Evolutionary conservation across 2,329 filamentous ascomycete genomes (phyloP), one percentile per base, ranked within the genome.

Genomic region (Phoma herbarum): DNA sequence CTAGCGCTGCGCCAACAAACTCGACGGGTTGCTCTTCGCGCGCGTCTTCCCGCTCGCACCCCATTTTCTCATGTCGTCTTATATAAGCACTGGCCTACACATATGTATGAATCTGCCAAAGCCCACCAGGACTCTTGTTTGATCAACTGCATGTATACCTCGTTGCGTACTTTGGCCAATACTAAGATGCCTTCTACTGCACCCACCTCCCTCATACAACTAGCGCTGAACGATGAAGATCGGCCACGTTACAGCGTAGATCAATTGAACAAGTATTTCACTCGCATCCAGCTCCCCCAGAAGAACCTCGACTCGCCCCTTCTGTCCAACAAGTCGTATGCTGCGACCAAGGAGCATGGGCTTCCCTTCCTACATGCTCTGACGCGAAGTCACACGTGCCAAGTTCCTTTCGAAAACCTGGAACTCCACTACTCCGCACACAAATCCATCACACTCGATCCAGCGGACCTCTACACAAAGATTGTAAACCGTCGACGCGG

Each of bases 381-480:
- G 23, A 51, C 41, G 20, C n/a, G 54, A 9, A 35, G 50, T 41
- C 54, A 59, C 22, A 53, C 44, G 1, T 58, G 44, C n/a, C 8
- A 23, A 4, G 44, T 58, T 12, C 44, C 46, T 39, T 63, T 50
- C 43, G 60, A 65, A 28, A 65, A 63, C 12, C 56, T 65, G 2
- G 56, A 60, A 48, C 61, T 65, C 1, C 84, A 86, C 63, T 71
- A 72, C 45, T 68, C 67, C 0, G 49, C 54, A 2, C 57, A 62
- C 29, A 67, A 62, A 20, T 61, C 37, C 2, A 78, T 85, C 35
- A 79, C 79, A 3, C 74, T 85, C 37, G 74, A 85, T 44, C 72
- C 78, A 3, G 67, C 78, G 11, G 68, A 72, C 3, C 70, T 86
- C 3, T 85, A 78, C 63, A 72, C 79, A 29, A 85, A 85, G 63